Conservation (phyloP, 176 grass and related monocot species). For the Panicum miliaceum region DNA sequence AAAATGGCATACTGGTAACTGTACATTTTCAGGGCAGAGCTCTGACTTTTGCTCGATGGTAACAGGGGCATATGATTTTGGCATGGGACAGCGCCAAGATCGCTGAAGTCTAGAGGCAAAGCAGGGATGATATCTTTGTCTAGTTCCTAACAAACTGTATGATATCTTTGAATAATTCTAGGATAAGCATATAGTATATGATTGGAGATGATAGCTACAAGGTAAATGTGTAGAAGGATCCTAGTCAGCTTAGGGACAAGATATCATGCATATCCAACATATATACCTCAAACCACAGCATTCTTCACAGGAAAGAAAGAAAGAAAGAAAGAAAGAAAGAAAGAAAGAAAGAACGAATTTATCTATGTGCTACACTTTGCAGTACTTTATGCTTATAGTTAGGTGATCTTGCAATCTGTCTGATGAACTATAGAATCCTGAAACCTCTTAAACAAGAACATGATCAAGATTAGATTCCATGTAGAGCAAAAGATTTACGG, state of each 20-base stretch:
- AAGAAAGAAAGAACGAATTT: neutral
- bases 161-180: conserved; percentile 36
- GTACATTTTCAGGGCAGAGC: neutral
- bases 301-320: neutral
- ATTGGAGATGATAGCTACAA: conserved; percentile 23
- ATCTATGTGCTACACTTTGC: neutral
- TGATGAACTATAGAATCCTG: neutral
- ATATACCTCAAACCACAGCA: neutral
- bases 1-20: neutral
- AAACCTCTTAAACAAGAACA: conserved; percentile 26
- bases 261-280: conserved; percentile 30
- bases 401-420: neutral
- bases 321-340: neutral
- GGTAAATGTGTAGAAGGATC: conserved; percentile 32
- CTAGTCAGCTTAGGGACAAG: conserved; percentile 25
- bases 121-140: conserved; percentile 38
- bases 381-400: neutral
- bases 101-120: neutral
- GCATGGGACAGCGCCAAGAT: neutral
- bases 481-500: neutral
- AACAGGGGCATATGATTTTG: neutral
- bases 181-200: conserved; percentile 7
- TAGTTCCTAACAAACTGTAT: conserved; percentile 26
- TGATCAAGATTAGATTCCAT: conserved; percentile 14
- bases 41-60: neutral